phyloP scores from a whole-genome alignment of 2,329 filamentous ascomycete genomes.

The Periconia sp. region DNA sequence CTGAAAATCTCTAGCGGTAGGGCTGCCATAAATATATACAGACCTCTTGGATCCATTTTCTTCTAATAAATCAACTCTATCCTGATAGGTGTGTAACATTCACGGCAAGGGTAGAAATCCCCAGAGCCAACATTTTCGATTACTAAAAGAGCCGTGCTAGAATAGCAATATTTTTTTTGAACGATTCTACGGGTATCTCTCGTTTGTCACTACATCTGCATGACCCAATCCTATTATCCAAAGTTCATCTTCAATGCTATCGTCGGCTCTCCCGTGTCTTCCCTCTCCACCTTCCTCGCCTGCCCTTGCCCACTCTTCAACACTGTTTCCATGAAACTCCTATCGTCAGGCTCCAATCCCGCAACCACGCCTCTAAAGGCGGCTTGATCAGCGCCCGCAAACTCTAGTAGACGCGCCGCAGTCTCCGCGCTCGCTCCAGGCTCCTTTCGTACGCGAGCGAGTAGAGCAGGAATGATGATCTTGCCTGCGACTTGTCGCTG shows the following conservation, averaged over 20 bases:
- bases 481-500: conserved; percentile 66
- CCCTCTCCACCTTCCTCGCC: conserved; percentile 57
- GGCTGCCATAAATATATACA: too few relatives aligned
- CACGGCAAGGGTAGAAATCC: too few relatives aligned
- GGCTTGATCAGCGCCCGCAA: conserved; percentile 75
- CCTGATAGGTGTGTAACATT: too few relatives aligned
- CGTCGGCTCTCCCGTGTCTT: conserved; percentile 67
- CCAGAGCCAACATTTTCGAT: too few relatives aligned
- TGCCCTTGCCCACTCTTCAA: conserved; percentile 67
- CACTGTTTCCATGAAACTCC: conserved; percentile 79
- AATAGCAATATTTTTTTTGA: too few relatives aligned
- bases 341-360: conserved; percentile 72
- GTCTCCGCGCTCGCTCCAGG: conserved; percentile 68
- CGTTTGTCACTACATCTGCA: too few relatives aligned
- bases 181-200: too few relatives aligned
- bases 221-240: conserved; percentile 28
- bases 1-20: too few relatives aligned
- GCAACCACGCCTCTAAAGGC: conserved; percentile 78
- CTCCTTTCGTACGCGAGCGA: conserved; percentile 73
- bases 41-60: too few relatives aligned
- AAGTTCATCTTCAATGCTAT: conserved; percentile 98
- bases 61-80: too few relatives aligned
- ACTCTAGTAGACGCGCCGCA: conserved; percentile 76
- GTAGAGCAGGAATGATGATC: conserved; percentile 76
- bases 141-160: too few relatives aligned